These are phyloP conservation scores for Daedaleopsis sinensis DNA, from an alignment of 768 basidiomycete species.

Conservation along the genomic window DNA sequence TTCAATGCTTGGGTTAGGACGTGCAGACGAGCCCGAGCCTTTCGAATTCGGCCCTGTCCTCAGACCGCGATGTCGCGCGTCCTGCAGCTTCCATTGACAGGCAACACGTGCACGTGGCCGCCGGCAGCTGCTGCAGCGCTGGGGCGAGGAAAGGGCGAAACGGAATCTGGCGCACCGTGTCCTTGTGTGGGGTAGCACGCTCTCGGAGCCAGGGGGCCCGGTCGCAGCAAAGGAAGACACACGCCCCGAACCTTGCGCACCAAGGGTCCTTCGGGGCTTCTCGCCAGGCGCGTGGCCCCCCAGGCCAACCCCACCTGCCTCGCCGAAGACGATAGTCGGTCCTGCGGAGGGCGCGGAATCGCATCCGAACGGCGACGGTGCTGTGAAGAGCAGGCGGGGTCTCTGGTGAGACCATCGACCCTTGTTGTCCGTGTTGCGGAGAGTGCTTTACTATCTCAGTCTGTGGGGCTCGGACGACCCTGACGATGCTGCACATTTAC, in stretches of 20 bases:
- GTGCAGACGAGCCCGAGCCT: too few relatives aligned
- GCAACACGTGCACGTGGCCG: not conserved
- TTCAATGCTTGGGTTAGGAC: too few relatives aligned
- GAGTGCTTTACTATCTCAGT: not conserved
- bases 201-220: not conserved
- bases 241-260: constrained; percentile 1
- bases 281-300: not conserved
- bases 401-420: not conserved
- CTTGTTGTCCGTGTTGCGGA: not conserved
- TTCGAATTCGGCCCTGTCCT: too few relatives aligned
- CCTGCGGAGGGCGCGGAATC: not conserved
- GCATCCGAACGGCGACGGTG: not conserved
- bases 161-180: constrained; percentile 6
- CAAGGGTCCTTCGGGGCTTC: not conserved
- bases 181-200: not conserved
- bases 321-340: not conserved
- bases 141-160: not conserved
- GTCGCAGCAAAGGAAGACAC: not conserved
- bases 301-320: too few relatives aligned
- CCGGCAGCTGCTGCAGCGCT: not conserved
- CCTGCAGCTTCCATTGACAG: too few relatives aligned
- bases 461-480: too few relatives aligned
- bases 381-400: not conserved
- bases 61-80: too few relatives aligned
- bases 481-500: not conserved